These are phyloP conservation scores for Chrysophaeum taylorii DNA, from an alignment of 352 stramenopile species.

Conservation along the genomic window DNA sequence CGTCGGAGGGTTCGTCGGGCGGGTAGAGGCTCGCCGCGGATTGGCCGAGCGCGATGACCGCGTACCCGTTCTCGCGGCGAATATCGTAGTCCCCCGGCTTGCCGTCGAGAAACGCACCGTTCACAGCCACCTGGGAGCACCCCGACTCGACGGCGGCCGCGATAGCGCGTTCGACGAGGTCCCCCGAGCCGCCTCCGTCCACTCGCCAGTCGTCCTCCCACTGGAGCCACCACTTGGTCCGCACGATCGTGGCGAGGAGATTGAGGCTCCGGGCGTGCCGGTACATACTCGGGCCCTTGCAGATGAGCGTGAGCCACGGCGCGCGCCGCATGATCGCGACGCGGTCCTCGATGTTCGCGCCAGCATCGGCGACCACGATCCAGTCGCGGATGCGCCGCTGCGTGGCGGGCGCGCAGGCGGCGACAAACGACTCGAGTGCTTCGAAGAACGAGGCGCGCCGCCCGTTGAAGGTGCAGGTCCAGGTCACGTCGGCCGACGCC, in stretches of 20 bases:
- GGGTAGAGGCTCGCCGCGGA: background rate
- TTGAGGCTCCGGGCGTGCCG: background rate
- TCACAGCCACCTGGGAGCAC: background rate
- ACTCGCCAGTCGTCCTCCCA: background rate
- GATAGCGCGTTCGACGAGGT: background rate
- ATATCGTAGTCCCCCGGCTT: background rate
- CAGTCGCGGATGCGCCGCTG: background rate
- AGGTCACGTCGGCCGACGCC: background rate
- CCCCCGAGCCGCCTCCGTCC: background rate
- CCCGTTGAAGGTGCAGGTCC: background rate
- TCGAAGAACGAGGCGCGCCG: background rate
- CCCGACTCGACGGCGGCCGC: background rate
- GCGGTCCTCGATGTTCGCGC: background rate
- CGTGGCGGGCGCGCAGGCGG: background rate
- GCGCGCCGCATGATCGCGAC: background rate
- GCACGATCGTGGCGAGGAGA: background rate
- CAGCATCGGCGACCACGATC: background rate
- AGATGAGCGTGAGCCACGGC: background rate
- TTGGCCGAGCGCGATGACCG: background rate
- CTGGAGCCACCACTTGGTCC: background rate
- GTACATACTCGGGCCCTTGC: background rate
- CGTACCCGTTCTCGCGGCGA: background rate
- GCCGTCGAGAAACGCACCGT: background rate
- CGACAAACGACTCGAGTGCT: background rate
- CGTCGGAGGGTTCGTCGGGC: background rate